phyloP scores from a whole-genome alignment of 2,329 filamentous ascomycete genomes.

The Catunica adiposa region DNA sequence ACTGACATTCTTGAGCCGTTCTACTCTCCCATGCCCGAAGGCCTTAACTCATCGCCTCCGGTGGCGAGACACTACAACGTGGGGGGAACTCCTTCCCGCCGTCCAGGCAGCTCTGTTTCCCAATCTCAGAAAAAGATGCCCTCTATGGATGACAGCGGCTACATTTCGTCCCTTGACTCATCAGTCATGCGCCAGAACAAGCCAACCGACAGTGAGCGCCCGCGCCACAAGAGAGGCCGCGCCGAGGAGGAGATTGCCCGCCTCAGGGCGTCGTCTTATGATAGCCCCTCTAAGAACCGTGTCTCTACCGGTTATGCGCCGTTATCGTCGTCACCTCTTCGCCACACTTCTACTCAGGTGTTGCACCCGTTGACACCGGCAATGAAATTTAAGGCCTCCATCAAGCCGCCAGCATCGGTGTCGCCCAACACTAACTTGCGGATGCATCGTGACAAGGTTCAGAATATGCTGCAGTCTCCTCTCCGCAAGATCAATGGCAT shows the following conservation, averaged over 20 bases:
- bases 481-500: constrained; percentile 30
- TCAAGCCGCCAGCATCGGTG: constrained; percentile 49
- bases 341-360: constrained; percentile 40
- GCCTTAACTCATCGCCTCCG: constrained; percentile 84
- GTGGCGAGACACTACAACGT: constrained; percentile 44
- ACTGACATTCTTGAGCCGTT: constrained; percentile 26
- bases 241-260: constrained; percentile 93
- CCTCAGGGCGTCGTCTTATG: constrained; percentile 79
- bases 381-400: constrained; percentile 56
- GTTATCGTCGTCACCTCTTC: constrained; percentile 52
- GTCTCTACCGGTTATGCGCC: constrained; percentile 33
- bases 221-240: constrained; percentile 68
- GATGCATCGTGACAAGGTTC: constrained; percentile 71
- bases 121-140: constrained; percentile 58
- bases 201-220: constrained; percentile 63
- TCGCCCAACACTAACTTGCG: constrained; percentile 87
- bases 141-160: constrained; percentile 81
- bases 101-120: constrained; percentile 45
- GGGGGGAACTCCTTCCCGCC: constrained; percentile 59
- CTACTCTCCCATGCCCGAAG: constrained; percentile 52
- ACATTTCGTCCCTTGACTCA: constrained; percentile 90
- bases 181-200: constrained; percentile 62
- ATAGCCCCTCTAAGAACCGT: constrained; percentile 65
- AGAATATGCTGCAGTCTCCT: constrained; percentile 66
- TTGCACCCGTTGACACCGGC: constrained; percentile 68